Evolutionary conservation across 768 basidiomycete genomes (phyloP), one percentile per base, ranked within the genome.

Genomic region (Stropharia rugosoannulata): DNA sequence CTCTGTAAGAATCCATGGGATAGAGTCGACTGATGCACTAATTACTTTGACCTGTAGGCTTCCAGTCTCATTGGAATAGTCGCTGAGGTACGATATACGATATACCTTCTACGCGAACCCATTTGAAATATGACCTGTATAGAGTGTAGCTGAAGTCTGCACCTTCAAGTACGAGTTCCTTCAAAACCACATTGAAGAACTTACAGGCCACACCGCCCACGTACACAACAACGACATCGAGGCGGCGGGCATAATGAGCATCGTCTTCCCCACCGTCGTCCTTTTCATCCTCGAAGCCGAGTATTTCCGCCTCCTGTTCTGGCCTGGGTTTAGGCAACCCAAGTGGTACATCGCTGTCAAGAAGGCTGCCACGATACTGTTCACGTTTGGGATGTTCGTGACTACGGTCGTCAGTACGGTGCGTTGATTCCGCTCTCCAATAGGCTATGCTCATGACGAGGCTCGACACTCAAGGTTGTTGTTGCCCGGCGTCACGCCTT

Each of bases 121-220:
- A 43, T 16, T 15, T 15, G 15, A 32, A 29, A 1, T 18, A 18
- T 2, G 16, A 2, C 19, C 16, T 32, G 35, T 37, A 29, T 40
- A 66, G 66, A 68, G 68, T 51, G 65, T 67, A 5, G 73, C 73
- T 3, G 73, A 71, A 18, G 74, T 70, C 56, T 70, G 71, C 32
- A 63, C 73, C 40, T 64, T 66, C 55, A 75, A 75, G 57, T 74
- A 75, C 61, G 61, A 68, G 52, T 59, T 58, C 41, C 68, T 67
- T 13, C 66, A 68, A 48, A 55, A 51, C 22, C 63, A 72, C 59
- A 69, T 74, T 57, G 56, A 67, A 19, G 51, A 54, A 1, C 49
- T 58, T 42, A 63, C 62, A 45, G 49, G 49, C 13, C 54, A 62
- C 38, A 54, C 54, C 1, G 71, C 69, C 12, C 51, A 62, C 4